Evolutionary conservation across 352 stramenopile genomes (phyloP).

Genomic region (Pythium folliculosum): DNA sequence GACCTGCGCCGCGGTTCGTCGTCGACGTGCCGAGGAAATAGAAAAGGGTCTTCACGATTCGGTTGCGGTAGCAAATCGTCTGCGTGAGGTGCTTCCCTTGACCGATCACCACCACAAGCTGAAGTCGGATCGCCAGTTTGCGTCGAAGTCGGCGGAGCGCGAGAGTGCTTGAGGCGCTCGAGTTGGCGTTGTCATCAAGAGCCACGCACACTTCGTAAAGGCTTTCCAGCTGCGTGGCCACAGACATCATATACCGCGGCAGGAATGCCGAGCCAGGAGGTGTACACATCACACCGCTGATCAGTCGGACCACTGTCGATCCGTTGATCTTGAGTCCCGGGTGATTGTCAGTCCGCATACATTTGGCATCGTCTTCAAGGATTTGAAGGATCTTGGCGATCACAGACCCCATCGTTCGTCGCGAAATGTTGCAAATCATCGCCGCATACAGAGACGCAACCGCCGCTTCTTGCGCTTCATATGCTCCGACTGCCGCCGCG

Average conservation of each 20-base stretch:
- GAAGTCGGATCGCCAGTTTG: conserved; percentile 76
- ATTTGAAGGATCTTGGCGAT: conserved; percentile 81
- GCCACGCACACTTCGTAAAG: conserved; percentile 63
- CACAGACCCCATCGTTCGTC: conserved; percentile 77
- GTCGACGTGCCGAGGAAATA: conserved; percentile 70
- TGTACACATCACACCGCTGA: conserved; percentile 77
- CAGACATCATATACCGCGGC: conserved; percentile 86
- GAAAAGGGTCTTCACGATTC: conserved; percentile 84
- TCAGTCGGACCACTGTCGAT: conserved; percentile 68
- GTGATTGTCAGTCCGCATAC: conserved; percentile 52
- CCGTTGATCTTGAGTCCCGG: conserved; percentile 64
- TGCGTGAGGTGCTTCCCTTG: conserved; percentile 76
- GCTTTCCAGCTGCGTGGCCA: conserved; percentile 75
- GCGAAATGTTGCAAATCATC: conserved; percentile 80
- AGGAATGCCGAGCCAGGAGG: conserved; percentile 67
- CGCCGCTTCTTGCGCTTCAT: conserved; percentile 65
- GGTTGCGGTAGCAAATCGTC: conserved; percentile 83
- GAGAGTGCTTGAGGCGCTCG: conserved; percentile 13
- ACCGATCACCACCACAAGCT: conserved; percentile 74
- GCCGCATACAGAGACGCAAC: conserved; percentile 81
- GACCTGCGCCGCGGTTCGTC: conserved; percentile 50
- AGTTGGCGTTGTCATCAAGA: conserved; percentile 39
- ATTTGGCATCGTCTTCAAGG: conserved; percentile 82
- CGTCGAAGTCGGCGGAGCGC: conserved; percentile 63
- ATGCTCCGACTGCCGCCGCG: conserved; percentile 49